phyloP scores from a whole-genome alignment of 2,329 filamentous ascomycete genomes.

The Aquanectria penicillioides region DNA sequence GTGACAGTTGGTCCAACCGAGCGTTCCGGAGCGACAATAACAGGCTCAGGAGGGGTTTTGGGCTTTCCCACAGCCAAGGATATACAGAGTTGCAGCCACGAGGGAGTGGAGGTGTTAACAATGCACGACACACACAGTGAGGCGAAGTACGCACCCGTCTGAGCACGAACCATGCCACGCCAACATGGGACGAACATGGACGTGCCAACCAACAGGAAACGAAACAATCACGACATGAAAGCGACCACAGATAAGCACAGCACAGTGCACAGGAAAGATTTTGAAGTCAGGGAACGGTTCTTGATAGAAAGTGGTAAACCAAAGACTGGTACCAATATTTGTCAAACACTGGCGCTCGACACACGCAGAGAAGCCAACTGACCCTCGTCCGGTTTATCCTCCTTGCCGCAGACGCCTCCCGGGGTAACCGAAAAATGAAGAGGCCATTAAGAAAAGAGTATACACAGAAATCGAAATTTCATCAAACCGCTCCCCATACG shows the following conservation, averaged over 20 bases:
- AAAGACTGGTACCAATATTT: constrained; percentile 30
- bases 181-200: neutral
- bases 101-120: too few species aligned
- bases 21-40: too few species aligned
- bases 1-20: too few species aligned
- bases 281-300: neutral
- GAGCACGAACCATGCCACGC: neutral
- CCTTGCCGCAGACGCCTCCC: constrained; percentile 39
- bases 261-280: neutral
- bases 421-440: constrained; percentile 42
- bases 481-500: constrained; percentile 36
- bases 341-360: constrained; percentile 40
- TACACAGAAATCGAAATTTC: constrained; percentile 39
- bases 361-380: constrained; percentile 33
- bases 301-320: constrained; percentile 12
- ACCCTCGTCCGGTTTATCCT: constrained; percentile 33
- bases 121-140: constrained; percentile 14
- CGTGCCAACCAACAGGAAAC: neutral
- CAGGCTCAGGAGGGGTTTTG: neutral
- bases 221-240: neutral
- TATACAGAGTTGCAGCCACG: neutral
- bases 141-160: constrained; percentile 8
- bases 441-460: constrained; percentile 39
- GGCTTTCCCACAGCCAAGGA: constrained; percentile 23
- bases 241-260: neutral